phyloP scores from a whole-genome alignment of 140 eudicot species.

The Bidens hawaiensis region DNA sequence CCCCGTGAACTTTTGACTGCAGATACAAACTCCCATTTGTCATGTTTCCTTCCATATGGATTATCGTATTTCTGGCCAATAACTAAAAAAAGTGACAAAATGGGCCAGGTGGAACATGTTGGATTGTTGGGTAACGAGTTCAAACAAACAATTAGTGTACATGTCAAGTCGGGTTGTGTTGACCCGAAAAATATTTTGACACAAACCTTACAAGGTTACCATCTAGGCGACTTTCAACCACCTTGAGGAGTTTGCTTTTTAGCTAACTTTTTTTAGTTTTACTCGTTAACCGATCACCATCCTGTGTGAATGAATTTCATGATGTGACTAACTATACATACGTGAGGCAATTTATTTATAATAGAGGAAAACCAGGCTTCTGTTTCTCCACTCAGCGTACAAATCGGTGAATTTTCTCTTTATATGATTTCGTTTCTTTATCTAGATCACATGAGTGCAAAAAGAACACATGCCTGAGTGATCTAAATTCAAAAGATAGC shows the following conservation, averaged over 20 bases:
- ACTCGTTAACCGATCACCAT: neutral
- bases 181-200: neutral
- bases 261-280: neutral
- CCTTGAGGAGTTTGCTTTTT: neutral
- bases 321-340: neutral
- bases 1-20: slow-evolving; percentile 68
- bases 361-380: slow-evolving; percentile 7
- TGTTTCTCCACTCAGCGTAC: neutral
- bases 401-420: neutral
- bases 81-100: neutral
- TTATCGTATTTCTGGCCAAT: slow-evolving; percentile 32
- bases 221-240: neutral
- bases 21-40: slow-evolving; percentile 67
- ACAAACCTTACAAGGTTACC: neutral
- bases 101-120: neutral
- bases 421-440: neutral
- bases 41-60: slow-evolving; percentile 47
- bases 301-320: neutral
- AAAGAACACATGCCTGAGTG: neutral
- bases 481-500: slow-evolving; percentile 5
- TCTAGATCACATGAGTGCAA: slow-evolving; percentile 6
- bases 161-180: neutral
- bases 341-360: neutral
- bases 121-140: too few species aligned
- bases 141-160: too few species aligned